These are phyloP conservation scores for Aspergillus nanangensis DNA, from an alignment of 495 filamentous ascomycete species.

Conservation along the genomic window DNA sequence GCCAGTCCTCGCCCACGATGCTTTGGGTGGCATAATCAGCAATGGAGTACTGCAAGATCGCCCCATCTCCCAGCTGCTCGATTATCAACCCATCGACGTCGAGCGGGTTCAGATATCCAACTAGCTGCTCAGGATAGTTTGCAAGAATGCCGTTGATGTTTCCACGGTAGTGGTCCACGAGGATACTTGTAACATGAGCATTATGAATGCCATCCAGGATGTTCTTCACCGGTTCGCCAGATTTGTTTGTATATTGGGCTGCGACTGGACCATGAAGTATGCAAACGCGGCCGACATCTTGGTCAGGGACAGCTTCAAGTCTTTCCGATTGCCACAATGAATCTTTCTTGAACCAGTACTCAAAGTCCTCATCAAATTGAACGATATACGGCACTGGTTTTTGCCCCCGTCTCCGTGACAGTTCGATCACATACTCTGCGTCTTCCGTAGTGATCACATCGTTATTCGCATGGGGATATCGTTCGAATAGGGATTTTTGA, in stretches of 20 bases:
- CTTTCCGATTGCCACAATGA: constrained; percentile 99
- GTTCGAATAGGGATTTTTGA: too few species aligned
- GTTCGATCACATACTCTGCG: constrained; percentile 87
- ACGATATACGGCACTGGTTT: constrained; percentile 97
- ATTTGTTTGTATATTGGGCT: constrained; percentile 77
- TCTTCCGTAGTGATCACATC: constrained; percentile 97
- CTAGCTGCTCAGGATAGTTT: too few species aligned
- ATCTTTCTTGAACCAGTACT: constrained; percentile 99
- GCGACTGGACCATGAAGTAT: constrained; percentile 95
- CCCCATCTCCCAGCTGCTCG: too few species aligned
- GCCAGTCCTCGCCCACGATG: too few species aligned
- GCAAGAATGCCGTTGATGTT: too few species aligned
- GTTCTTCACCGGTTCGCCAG: constrained; percentile 90
- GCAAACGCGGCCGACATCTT: constrained; percentile 91
- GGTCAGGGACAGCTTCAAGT: constrained; percentile 87
- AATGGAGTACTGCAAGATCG: too few species aligned
- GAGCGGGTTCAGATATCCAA: too few species aligned
- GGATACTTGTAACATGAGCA: constrained; percentile 73
- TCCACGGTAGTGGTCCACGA: constrained; percentile 77
- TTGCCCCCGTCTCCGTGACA: constrained; percentile 90
- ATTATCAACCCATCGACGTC: too few species aligned
- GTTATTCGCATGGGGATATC: constrained; percentile 77
- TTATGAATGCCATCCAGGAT: constrained; percentile 89
- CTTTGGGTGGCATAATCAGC: too few species aligned
- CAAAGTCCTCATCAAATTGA: constrained; percentile 87